Evolutionary conservation across 1,284 basidiomycete species (phyloP).

Genomic region (Puccinia novopanici): DNA sequence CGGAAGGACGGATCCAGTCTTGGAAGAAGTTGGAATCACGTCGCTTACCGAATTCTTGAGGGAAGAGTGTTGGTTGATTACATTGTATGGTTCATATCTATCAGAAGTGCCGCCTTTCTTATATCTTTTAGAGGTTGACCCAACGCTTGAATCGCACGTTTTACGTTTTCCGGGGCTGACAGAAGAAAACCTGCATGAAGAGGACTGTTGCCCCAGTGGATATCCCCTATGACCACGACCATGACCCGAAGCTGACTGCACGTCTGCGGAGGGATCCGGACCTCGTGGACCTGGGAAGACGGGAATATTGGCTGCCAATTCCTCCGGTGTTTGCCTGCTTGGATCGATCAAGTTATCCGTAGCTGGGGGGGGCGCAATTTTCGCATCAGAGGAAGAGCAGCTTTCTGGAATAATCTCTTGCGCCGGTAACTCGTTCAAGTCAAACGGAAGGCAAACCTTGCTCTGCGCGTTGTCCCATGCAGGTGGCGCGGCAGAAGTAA

Average conservation of each 20-base stretch:
- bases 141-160: background rate
- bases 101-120: too few species aligned
- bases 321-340: background rate
- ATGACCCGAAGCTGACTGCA: background rate
- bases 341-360: background rate
- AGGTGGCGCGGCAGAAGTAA: background rate
- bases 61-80: background rate
- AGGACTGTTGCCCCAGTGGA: background rate
- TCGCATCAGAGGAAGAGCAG: background rate
- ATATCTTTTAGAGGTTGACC: background rate
- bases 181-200: background rate
- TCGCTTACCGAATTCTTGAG: background rate
- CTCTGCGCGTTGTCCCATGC: background rate
- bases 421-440: background rate
- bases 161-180: background rate
- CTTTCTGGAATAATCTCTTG: background rate
- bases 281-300: background rate
- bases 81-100: too few species aligned
- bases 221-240: background rate
- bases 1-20: background rate
- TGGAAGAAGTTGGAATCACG: background rate
- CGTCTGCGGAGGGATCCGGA: background rate
- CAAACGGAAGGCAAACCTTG: background rate
- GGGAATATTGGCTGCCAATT: background rate
- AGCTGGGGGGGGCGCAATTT: background rate